Conservation (phyloP, 257 asterid species). For the Knoxia roxburghii region DNA sequence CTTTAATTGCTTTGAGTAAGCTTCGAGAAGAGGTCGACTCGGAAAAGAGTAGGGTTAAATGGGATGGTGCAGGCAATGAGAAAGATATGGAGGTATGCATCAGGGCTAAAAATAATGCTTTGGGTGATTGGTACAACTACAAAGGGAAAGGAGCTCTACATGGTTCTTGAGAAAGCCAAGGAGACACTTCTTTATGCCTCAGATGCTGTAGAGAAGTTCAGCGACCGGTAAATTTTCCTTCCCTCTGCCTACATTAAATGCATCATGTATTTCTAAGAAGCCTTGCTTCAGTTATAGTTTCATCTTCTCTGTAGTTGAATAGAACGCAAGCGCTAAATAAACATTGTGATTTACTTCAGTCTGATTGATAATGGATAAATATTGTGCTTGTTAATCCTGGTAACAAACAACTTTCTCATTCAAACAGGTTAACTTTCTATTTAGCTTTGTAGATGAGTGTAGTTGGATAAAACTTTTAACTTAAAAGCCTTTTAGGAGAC, state of each 20-base stretch:
- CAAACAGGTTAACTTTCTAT: no score
- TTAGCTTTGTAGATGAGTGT: not conserved
- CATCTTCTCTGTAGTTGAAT: not conserved
- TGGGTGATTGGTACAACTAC: constrained; percentile 82
- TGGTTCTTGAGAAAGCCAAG: constrained; percentile 95
- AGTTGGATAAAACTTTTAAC: not conserved
- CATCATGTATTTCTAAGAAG: not conserved
- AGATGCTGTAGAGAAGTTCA: constrained; percentile 86
- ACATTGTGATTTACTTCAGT: not conserved
- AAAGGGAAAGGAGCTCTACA: constrained; percentile 82
- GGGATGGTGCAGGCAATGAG: constrained; percentile 42
- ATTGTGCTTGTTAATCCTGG: no score
- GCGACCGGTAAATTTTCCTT: constrained; percentile 58
- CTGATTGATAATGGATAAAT: not conserved
- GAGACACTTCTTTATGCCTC: constrained; percentile 94
- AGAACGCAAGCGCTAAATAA: not conserved
- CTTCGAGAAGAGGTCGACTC: constrained; percentile 85
- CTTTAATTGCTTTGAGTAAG: constrained; percentile 68
- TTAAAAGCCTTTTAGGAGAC: not conserved
- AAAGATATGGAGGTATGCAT: constrained; percentile 28
- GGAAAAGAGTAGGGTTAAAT: constrained; percentile 53
- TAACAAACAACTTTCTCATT: no score
- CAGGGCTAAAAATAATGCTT: constrained; percentile 84
- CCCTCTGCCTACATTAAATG: not conserved
- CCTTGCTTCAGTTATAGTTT: not conserved